phyloP scores from a whole-genome alignment of 768 basidiomycete genomes.

The Cyclocybe cylindracea region DNA sequence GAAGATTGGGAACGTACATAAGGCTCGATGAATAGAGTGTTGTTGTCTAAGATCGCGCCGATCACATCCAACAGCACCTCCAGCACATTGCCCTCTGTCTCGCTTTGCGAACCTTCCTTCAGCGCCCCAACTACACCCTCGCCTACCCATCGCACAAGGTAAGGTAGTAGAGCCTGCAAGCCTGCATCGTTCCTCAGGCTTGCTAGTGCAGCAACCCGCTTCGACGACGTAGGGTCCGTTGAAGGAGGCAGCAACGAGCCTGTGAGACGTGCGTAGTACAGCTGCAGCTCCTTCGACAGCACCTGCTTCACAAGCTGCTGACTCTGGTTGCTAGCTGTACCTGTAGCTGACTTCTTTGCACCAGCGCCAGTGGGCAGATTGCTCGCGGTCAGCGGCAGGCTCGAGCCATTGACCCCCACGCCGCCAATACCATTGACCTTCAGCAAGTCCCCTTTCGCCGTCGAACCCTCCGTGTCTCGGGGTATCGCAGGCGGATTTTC shows the following conservation, averaged over 20 bases:
- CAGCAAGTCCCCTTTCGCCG: constrained; percentile 27
- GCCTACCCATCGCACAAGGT: constrained; percentile 92
- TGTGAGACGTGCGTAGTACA: constrained; percentile 93
- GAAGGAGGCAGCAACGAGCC: constrained; percentile 76
- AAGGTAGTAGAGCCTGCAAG: constrained; percentile 87
- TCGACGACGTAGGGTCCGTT: constrained; percentile 51
- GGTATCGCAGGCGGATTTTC: constrained; percentile 91
- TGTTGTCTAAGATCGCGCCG: constrained; percentile 82
- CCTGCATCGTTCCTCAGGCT: constrained; percentile 90
- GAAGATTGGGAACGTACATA: constrained; percentile 63
- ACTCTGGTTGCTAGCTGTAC: constrained; percentile 38
- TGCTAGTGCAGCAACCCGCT: constrained; percentile 87
- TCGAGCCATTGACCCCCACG: constrained; percentile 21
- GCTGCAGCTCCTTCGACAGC: constrained; percentile 88
- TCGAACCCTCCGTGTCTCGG: constrained; percentile 41
- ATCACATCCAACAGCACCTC: constrained; percentile 86
- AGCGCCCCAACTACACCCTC: constrained; percentile 79
- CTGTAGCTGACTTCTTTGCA: constrained; percentile 31
- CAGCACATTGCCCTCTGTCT: constrained; percentile 69
- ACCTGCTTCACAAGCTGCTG: constrained; percentile 89
- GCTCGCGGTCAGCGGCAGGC: constrained; percentile 22
- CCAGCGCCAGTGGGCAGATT: constrained; percentile 26
- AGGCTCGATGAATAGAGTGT: constrained; percentile 91
- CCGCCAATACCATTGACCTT: constrained; percentile 25
- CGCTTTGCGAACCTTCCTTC: constrained; percentile 54